Percentiles rank a stretch among this genome's conserved stretches.
Conservation (phyloP, 495 filamentous ascomycete genomes). For the Geopyxis carbonaria region DNA sequence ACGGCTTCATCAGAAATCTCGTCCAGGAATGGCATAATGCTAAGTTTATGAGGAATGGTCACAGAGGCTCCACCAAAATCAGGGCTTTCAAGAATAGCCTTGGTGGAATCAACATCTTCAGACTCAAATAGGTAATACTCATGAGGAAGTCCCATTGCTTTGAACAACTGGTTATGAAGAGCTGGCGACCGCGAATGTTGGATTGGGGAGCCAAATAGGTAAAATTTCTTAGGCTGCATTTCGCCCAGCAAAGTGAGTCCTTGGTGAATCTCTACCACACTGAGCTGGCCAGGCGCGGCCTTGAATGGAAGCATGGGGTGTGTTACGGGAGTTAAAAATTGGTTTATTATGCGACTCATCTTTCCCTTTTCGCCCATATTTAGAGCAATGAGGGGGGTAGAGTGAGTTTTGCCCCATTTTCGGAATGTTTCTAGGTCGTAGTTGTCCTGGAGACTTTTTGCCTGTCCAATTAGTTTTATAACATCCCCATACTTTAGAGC, state of each 20-base stretch:
- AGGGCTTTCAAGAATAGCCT: conserved; percentile 46
- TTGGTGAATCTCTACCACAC: conserved; percentile 69
- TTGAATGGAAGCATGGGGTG: conserved; percentile 79
- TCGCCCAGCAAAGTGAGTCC: conserved; percentile 65
- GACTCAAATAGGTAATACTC: conserved; percentile 71
- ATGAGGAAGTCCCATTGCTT: conserved; percentile 67
- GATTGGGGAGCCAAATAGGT: conserved; percentile 75
- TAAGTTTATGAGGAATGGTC: conserved; percentile 86
- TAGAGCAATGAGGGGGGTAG: conserved; percentile 73
- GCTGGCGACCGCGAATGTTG: conserved; percentile 63
- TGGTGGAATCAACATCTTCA: conserved; percentile 44
- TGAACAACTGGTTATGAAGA: conserved; percentile 77
- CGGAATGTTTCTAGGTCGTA: conserved; percentile 71
- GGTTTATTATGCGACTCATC: conserved; percentile 74
- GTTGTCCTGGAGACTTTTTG: conserved; percentile 65
- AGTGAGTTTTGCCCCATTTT: conserved; percentile 51
- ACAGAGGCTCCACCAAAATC: conserved; percentile 87
- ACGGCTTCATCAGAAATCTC: conserved; percentile 59
- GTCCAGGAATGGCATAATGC: conserved; percentile 69
- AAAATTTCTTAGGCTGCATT: conserved; percentile 60
- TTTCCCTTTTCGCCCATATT: conserved; percentile 89
- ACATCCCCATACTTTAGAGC: conserved; percentile 76
- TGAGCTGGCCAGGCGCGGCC: conserved; percentile 87
- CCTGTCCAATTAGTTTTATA: conserved; percentile 85
- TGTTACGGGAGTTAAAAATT: conserved; percentile 89